Evolutionary conservation across 148 eudicot species (phyloP).

Genomic region (Nyssa sinensis): DNA sequence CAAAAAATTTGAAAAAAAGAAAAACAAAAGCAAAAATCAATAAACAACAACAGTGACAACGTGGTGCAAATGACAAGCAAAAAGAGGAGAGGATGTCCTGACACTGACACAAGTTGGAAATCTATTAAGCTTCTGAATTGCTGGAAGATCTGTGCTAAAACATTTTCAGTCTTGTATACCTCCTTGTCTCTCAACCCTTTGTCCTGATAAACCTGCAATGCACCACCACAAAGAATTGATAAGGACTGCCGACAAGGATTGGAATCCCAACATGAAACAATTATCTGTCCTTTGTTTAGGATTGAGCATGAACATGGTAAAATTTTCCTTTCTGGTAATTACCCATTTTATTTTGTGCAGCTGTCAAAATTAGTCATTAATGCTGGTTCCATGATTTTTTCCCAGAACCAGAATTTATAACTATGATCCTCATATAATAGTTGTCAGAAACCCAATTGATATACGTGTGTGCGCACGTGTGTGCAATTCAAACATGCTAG

Average conservation of each 20-base stretch:
- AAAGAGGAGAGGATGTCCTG: neutral
- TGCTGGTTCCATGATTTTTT: too few species aligned
- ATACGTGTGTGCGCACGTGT: too few species aligned
- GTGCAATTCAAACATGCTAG: too few species aligned
- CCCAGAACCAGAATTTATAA: too few species aligned
- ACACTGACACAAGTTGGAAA: neutral
- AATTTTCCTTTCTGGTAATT: neutral
- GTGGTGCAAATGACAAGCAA: neutral
- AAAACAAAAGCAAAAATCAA: neutral
- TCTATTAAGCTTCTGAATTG: constrained; percentile 11
- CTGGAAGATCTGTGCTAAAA: constrained; percentile 35
- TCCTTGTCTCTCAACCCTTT: constrained; percentile 49
- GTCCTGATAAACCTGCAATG: constrained; percentile 60
- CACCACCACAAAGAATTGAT: neutral
- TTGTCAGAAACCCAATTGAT: too few species aligned
- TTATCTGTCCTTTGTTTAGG: neutral
- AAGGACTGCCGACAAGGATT: neutral
- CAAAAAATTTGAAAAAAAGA: neutral
- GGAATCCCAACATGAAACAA: neutral
- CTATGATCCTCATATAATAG: too few species aligned
- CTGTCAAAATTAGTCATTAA: too few species aligned
- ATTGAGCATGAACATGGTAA: neutral
- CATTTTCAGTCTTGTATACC: constrained; percentile 49
- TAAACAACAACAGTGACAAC: neutral
- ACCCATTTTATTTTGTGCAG: neutral